Evolutionary conservation across 805 yeast genomes (phyloP), one percentile per base, ranked within the genome.

Genomic region (Saccharomycopsis babjevae): DNA sequence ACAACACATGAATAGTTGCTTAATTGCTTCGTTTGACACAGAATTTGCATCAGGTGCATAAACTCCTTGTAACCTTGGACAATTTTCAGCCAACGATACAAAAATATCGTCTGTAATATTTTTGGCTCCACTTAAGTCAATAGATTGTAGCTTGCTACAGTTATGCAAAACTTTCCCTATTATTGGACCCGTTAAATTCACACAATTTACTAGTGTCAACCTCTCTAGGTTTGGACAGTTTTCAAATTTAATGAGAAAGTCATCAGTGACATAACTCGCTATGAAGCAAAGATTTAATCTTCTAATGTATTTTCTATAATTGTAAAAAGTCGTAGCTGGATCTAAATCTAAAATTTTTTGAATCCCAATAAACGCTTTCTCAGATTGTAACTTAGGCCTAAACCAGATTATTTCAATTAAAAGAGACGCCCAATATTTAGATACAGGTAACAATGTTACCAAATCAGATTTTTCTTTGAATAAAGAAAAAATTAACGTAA

Each of bases 351-450:
- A 79, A 52, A 89, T 82, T 54, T 76, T 73, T 56, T 80, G 75
- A 57, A 91, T 79, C 63, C 81, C 80, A 54, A 72, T 72, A 65
- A 83, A 80, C 2, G 84, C 76, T 1, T 70, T 62, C 55, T 76
- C 78, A 62, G 77, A 76, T 64, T 79, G 81, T 71, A 89, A 78
- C 52, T 81, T 82, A 2, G 97, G 97, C 62, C 98, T 81, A 69
- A 89, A 88, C 96, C 97, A 92, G 36, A 92, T 75, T 50, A 86
- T 77, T 67, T 89, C 96, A 11, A 90, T 83, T 15, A 88, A 83
- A 50, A 88, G 76, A 66, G 83, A 81, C 11, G 91, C 88, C 87
- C 96, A 91, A 63, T 84, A 80, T 67, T 83, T 84, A 72, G 96
- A 91, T 7, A 89, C 92, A 1, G 89, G 77, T 64, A 89, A 74